Percentiles rank a stretch among this genome's conserved stretches.
Evolutionary conservation across 305 asterid species (phyloP).

Genomic region (Rubia tinctorum): DNA sequence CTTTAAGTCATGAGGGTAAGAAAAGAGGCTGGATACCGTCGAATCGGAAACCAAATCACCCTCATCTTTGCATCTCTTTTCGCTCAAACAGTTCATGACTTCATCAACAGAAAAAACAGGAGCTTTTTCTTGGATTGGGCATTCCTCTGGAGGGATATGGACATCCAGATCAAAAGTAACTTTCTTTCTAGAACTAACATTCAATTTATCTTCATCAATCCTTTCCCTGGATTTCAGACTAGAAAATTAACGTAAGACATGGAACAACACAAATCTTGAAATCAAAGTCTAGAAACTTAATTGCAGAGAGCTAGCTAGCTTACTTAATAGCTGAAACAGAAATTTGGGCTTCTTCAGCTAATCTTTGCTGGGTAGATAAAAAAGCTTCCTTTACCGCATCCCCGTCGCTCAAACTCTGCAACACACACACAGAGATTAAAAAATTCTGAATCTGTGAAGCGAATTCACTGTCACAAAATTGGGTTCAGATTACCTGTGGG

Average conservation of each 20-base stretch:
- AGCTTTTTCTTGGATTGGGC: constrained; percentile 8
- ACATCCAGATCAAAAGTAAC: constrained; percentile 20
- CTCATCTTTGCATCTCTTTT: constrained; percentile 5
- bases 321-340: constrained; percentile 33
- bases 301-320: constrained; percentile 10
- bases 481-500: constrained; percentile 30
- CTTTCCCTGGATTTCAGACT: constrained; percentile 23
- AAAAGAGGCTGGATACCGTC: constrained; percentile 24
- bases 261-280: background rate
- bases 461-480: background rate
- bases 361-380: constrained; percentile 19
- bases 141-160: constrained; percentile 2
- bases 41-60: constrained; percentile 22
- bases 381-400: constrained; percentile 27
- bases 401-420: constrained; percentile 23
- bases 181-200: constrained; percentile 19
- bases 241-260: constrained; percentile 2
- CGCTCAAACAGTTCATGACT: constrained; percentile 12
- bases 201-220: constrained; percentile 27
- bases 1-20: constrained; percentile 21
- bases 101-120: constrained; percentile 9
- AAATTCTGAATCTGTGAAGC: background rate
- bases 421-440: background rate
- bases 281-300: background rate
- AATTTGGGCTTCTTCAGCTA: constrained; percentile 23